Evolutionary conservation across 345 rosid species (phyloP).

Genomic region (Trapa bicornis): DNA sequence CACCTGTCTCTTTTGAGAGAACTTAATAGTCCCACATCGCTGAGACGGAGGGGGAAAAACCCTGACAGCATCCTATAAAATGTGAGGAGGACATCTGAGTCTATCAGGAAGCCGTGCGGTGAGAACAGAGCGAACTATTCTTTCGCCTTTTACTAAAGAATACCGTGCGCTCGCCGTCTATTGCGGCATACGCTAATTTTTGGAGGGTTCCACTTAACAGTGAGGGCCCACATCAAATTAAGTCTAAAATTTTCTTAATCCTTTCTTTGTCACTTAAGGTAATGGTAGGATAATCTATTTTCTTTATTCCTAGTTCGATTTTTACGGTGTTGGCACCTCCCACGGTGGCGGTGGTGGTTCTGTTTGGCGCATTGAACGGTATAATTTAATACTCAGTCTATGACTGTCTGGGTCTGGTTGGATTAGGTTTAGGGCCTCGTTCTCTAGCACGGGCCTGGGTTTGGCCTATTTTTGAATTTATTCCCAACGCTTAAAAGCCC

Average conservation of each 20-base stretch:
- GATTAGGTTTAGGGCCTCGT: too few relatives aligned
- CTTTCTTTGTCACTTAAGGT: too few relatives aligned
- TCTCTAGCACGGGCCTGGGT: too few relatives aligned
- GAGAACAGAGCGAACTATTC: constrained; percentile 39
- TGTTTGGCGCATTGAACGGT: too few relatives aligned
- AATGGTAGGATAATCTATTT: too few relatives aligned
- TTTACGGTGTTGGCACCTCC: too few relatives aligned
- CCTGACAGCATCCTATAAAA: not conserved
- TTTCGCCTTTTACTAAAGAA: constrained; percentile 48
- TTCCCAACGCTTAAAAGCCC: not conserved
- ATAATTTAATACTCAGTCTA: too few relatives aligned
- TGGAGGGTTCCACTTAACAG: not conserved
- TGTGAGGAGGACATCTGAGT: fast-evolving
- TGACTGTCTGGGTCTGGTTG: too few relatives aligned
- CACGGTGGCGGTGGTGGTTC: too few relatives aligned
- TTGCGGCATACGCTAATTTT: constrained; percentile 19
- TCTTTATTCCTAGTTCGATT: too few relatives aligned
- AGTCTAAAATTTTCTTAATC: too few relatives aligned
- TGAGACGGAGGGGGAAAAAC: not conserved
- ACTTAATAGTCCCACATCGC: constrained; percentile 4
- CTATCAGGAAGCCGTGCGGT: constrained; percentile 17
- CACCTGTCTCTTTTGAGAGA: too few relatives aligned
- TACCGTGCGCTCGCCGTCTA: constrained; percentile 26
- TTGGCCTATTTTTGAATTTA: not conserved
- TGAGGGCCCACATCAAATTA: not conserved